Conservation (phyloP, 768 basidiomycete species). For the Chalciporus piperatus region DNA sequence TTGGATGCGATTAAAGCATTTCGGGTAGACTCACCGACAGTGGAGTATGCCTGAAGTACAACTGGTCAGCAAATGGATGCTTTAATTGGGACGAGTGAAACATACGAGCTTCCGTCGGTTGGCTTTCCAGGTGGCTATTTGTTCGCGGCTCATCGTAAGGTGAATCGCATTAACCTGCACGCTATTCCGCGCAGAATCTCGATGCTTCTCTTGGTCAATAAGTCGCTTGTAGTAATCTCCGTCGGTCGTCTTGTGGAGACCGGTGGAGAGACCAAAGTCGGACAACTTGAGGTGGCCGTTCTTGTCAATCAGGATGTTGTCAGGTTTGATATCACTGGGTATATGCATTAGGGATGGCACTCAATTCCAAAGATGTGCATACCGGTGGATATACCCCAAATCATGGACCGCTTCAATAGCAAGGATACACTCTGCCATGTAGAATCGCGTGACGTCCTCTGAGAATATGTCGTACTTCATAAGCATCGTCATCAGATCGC, state of each 20-base stretch:
- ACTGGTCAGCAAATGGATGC: slow-evolving; percentile 5
- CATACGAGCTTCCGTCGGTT: slow-evolving; percentile 91
- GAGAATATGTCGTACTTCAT: slow-evolving; percentile 99
- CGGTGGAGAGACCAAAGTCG: slow-evolving; percentile 97
- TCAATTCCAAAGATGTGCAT: slow-evolving; percentile 22
- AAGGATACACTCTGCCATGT: slow-evolving; percentile 97
- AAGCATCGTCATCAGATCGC: slow-evolving; percentile 99
- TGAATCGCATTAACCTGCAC: slow-evolving; percentile 98
- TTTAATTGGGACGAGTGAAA: neutral
- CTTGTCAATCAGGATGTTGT: slow-evolving; percentile 98
- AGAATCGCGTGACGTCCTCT: slow-evolving; percentile 97
- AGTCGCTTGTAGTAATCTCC: slow-evolving; percentile 91
- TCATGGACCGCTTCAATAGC: slow-evolving; percentile 98
- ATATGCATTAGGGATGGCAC: neutral
- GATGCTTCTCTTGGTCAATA: slow-evolving; percentile 72
- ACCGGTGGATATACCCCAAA: slow-evolving; percentile 99
- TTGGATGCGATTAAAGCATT: neutral
- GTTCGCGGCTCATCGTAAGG: slow-evolving; percentile 93
- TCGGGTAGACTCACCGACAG: slow-evolving; percentile 46
- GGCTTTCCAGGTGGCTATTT: slow-evolving; percentile 99
- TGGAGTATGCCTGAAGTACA: slow-evolving; percentile 82
- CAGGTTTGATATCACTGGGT: slow-evolving; percentile 94
- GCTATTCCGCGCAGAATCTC: slow-evolving; percentile 77
- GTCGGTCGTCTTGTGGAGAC: slow-evolving; percentile 94
- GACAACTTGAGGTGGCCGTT: slow-evolving; percentile 96